Conservation (phyloP, 352 stramenopile species). For the Globisporangium cystogenes region DNA sequence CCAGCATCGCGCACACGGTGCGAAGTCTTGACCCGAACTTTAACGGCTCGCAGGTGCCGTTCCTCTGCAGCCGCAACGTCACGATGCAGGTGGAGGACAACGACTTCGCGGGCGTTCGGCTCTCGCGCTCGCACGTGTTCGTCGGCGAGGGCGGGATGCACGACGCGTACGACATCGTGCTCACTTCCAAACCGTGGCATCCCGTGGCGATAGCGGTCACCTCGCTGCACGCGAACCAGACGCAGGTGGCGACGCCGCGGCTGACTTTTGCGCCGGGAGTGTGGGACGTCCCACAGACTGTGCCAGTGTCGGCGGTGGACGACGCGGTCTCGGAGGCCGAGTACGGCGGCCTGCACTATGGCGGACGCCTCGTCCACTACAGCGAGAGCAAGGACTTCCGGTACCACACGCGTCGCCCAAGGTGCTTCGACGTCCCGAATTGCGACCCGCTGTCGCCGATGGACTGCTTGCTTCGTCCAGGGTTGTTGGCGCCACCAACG, state of each 20-base stretch:
- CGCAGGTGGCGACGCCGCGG: slow-evolving; percentile 15
- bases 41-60: slow-evolving; percentile 41
- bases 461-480: slow-evolving; percentile 23
- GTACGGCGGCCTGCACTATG: slow-evolving; percentile 51
- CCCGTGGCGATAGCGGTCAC: slow-evolving; percentile 39
- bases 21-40: slow-evolving; percentile 52
- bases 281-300: slow-evolving; percentile 47
- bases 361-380: slow-evolving; percentile 49
- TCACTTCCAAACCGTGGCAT: slow-evolving; percentile 55
- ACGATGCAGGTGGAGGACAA: slow-evolving; percentile 72
- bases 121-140: slow-evolving; percentile 57
- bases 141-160: slow-evolving; percentile 45
- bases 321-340: slow-evolving; percentile 55
- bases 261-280: slow-evolving; percentile 33
- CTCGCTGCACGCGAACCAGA: slow-evolving; percentile 41
- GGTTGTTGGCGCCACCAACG: slow-evolving; percentile 1
- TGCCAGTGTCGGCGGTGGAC: slow-evolving; percentile 47
- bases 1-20: slow-evolving; percentile 37
- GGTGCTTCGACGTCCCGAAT: slow-evolving; percentile 53
- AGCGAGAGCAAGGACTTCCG: slow-evolving; percentile 48
- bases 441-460: slow-evolving; percentile 29
- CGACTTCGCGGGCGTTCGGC: slow-evolving; percentile 38
- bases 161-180: slow-evolving; percentile 51
- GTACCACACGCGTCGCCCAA: slow-evolving; percentile 53
- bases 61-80: slow-evolving; percentile 50